Evolutionary conservation across 352 stramenopile species (phyloP).

Genomic region (Globisporangium cystogenes): DNA sequence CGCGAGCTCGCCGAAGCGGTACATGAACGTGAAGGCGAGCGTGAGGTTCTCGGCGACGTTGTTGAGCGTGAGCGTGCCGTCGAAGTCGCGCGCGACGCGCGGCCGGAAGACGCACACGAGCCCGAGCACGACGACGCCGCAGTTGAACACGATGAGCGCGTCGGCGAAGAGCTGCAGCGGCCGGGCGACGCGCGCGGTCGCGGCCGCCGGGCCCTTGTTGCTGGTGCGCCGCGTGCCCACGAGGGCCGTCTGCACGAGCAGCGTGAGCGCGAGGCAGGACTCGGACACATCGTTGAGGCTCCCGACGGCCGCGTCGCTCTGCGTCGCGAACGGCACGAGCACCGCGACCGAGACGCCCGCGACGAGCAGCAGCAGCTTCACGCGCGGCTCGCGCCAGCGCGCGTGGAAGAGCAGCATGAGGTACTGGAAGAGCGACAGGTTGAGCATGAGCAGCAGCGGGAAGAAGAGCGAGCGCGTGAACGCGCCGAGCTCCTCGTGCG

Average conservation of each 20-base stretch:
- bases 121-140: slow-evolving; percentile 11
- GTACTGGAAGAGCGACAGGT: slow-evolving; percentile 32
- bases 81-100: slow-evolving; percentile 2
- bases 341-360: slow-evolving; percentile 18
- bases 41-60: slow-evolving; percentile 19
- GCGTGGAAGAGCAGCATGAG: slow-evolving; percentile 24
- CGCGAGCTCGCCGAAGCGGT: slow-evolving; percentile 17
- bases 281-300: slow-evolving; percentile 30
- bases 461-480: slow-evolving; percentile 15
- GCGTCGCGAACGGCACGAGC: slow-evolving; percentile 18
- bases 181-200: slow-evolving; percentile 1
- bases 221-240: background rate
- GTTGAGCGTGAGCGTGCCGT: slow-evolving; percentile 13
- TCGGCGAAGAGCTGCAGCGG: slow-evolving; percentile 15
- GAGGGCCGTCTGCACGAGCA: slow-evolving; percentile 23
- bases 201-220: too few species aligned
- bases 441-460: slow-evolving; percentile 23
- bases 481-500: slow-evolving; percentile 3
- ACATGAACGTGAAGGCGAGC: slow-evolving; percentile 28
- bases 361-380: slow-evolving; percentile 17
- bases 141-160: slow-evolving; percentile 22
- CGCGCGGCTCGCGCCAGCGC: slow-evolving; percentile 18
- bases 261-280: slow-evolving; percentile 20
- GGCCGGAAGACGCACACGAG: slow-evolving; percentile 17
- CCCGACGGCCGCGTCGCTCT: background rate